phyloP scores from a whole-genome alignment of 352 stramenopile species.

The Pythium grandisporangium region DNA sequence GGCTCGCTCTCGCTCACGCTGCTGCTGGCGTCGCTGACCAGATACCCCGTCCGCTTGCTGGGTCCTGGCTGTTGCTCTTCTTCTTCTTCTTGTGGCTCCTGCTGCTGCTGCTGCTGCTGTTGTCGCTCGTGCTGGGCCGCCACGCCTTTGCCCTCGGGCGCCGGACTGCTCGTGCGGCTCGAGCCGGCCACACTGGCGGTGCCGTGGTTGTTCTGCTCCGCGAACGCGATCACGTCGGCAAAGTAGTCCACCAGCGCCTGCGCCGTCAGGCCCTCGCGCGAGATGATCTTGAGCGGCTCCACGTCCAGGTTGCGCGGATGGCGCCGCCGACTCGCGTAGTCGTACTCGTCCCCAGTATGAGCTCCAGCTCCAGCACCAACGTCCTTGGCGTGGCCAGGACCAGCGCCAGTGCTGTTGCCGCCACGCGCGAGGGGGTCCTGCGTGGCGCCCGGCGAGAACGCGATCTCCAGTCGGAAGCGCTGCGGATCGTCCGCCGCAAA shows the following conservation, averaged over 20 bases:
- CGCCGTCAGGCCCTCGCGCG: slow-evolving; percentile 66
- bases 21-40: slow-evolving; percentile 49
- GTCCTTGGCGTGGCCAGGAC: no score
- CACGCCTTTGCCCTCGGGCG: slow-evolving; percentile 28
- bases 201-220: slow-evolving; percentile 51
- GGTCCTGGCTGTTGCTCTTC: slow-evolving; percentile 6
- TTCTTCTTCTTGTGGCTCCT: no score
- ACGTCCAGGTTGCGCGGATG: slow-evolving; percentile 67
- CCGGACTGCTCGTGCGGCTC: not conserved
- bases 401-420: slow-evolving; percentile 36
- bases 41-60: slow-evolving; percentile 42
- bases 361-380: no score
- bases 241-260: slow-evolving; percentile 84
- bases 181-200: not conserved
- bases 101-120: slow-evolving; percentile 15
- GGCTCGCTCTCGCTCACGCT: slow-evolving; percentile 33
- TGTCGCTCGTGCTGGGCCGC: slow-evolving; percentile 16
- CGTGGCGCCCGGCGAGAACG: slow-evolving; percentile 70
- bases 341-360: no score
- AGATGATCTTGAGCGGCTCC: slow-evolving; percentile 76
- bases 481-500: slow-evolving; percentile 53
- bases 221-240: slow-evolving; percentile 60
- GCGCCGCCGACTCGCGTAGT: no score
- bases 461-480: slow-evolving; percentile 80
- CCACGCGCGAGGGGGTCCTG: slow-evolving; percentile 60